Evolutionary conservation across 805 yeast species (phyloP), one percentile per base, ranked within the genome.

Genomic region (Limtongozyma cylindracea): DNA sequence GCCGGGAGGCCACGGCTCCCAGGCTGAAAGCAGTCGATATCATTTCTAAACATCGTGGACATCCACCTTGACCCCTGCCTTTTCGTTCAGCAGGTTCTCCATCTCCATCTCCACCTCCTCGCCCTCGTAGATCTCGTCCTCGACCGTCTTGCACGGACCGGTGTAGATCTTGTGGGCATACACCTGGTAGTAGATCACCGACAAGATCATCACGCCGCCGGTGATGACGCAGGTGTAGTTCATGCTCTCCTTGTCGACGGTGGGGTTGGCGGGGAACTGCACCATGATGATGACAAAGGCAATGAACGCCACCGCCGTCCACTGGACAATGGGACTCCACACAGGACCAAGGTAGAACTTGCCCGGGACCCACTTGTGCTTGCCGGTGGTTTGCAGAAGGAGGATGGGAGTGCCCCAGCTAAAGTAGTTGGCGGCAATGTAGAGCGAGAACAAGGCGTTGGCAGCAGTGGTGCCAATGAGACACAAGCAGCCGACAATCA

Each of bases 221-320:
- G 62, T 66, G 26, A 70, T 64, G 2, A 62, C 73, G 29, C 56
- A 56, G 1, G 77, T 63, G 38, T 71, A 71, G 43, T 71, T 71
- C 84, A 71, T 70, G 11, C 60, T 43, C 0, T 42, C 40, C 25
- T 47, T 48, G 15, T 44, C 41, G 5, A 56, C 61, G 12, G 34
- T 29, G 16, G 41, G 38, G 17, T 40, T 40, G 11, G 55, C 43
- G 15, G 88, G 84, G 47, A 70, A 60, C 68, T 63, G 62, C 18
- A 57, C 48, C 41, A 70, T 40, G 12, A 63, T 43, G 16, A 69
- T 60, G 26, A 58, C 54, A 31, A 55, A 71, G 0, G 35, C 28
- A 23, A 61, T 54, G 53, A 64, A 72, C 5, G 43, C 22, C 8
- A 50, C 51, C 0, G 73, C 51, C 11, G 51, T 33, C 38, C 54